Evolutionary conservation across 176 grass and related monocot genomes (phyloP).

Genomic region (Oryza coarctata): DNA sequence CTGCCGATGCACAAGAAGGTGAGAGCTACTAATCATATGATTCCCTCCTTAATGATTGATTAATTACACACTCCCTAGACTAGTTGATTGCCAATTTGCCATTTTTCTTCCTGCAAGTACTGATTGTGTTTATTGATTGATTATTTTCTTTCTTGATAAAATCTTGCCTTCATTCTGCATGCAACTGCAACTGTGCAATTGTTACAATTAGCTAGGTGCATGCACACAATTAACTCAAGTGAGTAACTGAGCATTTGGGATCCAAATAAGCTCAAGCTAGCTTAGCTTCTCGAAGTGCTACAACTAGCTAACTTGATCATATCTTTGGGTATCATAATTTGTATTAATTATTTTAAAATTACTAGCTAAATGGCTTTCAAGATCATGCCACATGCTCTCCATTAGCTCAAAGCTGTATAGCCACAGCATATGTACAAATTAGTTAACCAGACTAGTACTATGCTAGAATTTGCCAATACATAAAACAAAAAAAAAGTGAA

Average conservation of each 20-base stretch:
- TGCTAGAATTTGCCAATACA: not conserved
- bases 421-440: not conserved
- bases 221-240: not conserved
- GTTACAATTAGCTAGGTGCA: not conserved
- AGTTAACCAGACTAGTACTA: not conserved
- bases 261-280: not conserved
- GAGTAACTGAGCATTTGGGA: not conserved
- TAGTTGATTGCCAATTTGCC: not conserved
- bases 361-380: not conserved
- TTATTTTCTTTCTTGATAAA: not conserved
- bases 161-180: not conserved
- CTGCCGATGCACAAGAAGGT: conserved; percentile 44
- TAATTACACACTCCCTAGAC: not conserved
- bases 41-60: conserved; percentile 1
- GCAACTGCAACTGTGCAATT: not conserved
- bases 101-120: conserved; percentile 20
- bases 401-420: conserved; percentile 2
- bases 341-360: not conserved
- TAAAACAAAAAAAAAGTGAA: not conserved
- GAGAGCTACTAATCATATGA: not conserved
- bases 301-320: not conserved
- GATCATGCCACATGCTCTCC: conserved; percentile 13
- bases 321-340: not conserved
- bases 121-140: not conserved
- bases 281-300: not conserved